A percentile compares a stretch with the other conserved stretches of the same genome.
These are phyloP conservation scores for Vitis rotundifolia DNA, from an alignment of 164 flowering plant species.

Conservation along the genomic window DNA sequence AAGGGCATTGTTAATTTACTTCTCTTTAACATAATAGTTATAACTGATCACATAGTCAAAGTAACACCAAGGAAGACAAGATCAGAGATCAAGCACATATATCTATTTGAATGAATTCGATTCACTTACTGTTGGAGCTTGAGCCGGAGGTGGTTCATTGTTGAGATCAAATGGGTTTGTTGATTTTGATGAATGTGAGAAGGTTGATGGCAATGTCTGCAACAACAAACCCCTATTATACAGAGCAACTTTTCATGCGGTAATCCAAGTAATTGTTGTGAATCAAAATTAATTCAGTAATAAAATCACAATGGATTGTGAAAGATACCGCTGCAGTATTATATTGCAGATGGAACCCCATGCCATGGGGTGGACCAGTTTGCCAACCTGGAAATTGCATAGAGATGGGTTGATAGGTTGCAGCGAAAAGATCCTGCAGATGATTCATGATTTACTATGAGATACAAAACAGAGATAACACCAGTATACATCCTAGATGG, in stretches of 20 bases:
- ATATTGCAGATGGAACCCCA: slow-evolving; percentile 67
- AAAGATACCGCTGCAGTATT: slow-evolving; percentile 50
- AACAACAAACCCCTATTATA: slow-evolving; percentile 9
- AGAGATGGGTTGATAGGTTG: slow-evolving; percentile 43
- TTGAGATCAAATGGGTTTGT: slow-evolving; percentile 81
- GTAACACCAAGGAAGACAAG: not conserved
- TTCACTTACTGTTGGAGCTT: slow-evolving; percentile 52
- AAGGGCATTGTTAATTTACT: not conserved
- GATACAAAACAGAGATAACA: not conserved
- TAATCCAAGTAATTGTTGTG: not conserved
- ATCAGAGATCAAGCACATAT: not conserved
- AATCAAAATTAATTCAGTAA: not conserved
- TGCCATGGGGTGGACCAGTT: slow-evolving; percentile 50
- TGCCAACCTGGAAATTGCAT: slow-evolving; percentile 64
- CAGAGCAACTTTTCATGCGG: slow-evolving; percentile 3
- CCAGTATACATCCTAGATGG: not conserved
- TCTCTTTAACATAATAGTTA: too few species aligned
- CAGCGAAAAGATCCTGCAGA: slow-evolving; percentile 77
- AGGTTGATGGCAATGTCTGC: slow-evolving; percentile 45
- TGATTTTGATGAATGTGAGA: slow-evolving; percentile 49
- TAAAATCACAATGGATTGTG: not conserved
- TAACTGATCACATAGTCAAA: not conserved
- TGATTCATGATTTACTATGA: not conserved
- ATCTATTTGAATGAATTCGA: not conserved
- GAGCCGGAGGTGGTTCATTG: slow-evolving; percentile 48